Percentiles rank a stretch among this genome's conserved stretches.
Conservation (phyloP, 352 stramenopile genomes). For the Phytophthora fragariaefolia region DNA sequence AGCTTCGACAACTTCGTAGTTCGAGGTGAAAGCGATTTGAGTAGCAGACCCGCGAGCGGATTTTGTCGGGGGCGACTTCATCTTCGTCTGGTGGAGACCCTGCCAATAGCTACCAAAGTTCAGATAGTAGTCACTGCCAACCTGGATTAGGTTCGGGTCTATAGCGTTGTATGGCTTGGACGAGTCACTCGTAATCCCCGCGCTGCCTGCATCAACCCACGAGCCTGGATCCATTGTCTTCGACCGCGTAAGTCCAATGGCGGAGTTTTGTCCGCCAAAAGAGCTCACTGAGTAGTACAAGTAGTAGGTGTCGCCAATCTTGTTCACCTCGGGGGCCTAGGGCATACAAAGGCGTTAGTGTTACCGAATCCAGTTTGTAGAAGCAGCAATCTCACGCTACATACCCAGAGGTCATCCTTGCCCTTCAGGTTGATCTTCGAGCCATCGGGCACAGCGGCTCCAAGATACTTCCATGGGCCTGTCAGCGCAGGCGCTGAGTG, state of each 20-base stretch:
- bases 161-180: constrained; percentile 63
- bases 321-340: constrained; percentile 53
- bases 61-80: constrained; percentile 34
- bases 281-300: constrained; percentile 65
- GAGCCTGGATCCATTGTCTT: constrained; percentile 53
- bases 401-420: constrained; percentile 48
- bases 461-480: constrained; percentile 48
- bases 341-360: too few relatives aligned
- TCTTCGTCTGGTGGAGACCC: constrained; percentile 41
- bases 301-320: constrained; percentile 60
- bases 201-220: constrained; percentile 44
- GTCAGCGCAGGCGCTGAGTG: constrained; percentile 45
- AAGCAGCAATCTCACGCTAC: not conserved
- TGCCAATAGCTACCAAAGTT: constrained; percentile 60
- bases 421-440: constrained; percentile 49
- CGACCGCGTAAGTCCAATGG: constrained; percentile 51
- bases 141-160: constrained; percentile 53
- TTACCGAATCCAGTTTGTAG: not conserved
- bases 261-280: constrained; percentile 53
- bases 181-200: constrained; percentile 41
- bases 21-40: constrained; percentile 43
- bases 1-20: constrained; percentile 47
- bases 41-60: constrained; percentile 12
- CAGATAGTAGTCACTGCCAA: constrained; percentile 45
- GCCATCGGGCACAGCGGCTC: constrained; percentile 41